Evolutionary conservation across 2,329 filamentous ascomycete species (phyloP).

Genomic region (Pseudogymnoascus sp.): DNA sequence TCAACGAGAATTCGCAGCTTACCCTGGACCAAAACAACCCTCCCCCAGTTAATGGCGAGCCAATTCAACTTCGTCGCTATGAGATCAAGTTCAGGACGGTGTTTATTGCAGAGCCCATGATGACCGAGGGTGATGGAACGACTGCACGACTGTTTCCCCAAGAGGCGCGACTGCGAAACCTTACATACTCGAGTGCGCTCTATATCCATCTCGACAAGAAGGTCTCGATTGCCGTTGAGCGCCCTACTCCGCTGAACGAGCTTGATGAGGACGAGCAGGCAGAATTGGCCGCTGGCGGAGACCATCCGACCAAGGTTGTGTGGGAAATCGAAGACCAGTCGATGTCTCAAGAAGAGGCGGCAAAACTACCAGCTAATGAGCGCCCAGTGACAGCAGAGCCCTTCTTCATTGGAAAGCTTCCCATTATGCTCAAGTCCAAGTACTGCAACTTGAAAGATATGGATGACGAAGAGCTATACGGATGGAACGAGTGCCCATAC

Average conservation of each 20-base stretch:
- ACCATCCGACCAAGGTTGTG: slow-evolving; percentile 48
- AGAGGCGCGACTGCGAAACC: slow-evolving; percentile 88
- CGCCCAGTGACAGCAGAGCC: slow-evolving; percentile 35
- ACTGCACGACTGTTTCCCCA: slow-evolving; percentile 83
- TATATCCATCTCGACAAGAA: slow-evolving; percentile 84
- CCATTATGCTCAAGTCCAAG: slow-evolving; percentile 96
- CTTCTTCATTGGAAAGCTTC: slow-evolving; percentile 91
- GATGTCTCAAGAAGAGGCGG: slow-evolving; percentile 25
- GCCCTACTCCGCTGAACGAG: slow-evolving; percentile 56
- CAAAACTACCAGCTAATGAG: slow-evolving; percentile 21
- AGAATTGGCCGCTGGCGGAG: slow-evolving; percentile 46
- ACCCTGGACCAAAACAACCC: slow-evolving; percentile 91
- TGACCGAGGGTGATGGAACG: slow-evolving; percentile 86
- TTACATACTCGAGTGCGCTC: slow-evolving; percentile 89
- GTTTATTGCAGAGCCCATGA: slow-evolving; percentile 79
- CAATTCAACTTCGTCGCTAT: slow-evolving; percentile 81
- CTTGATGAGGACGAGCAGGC: slow-evolving; percentile 57
- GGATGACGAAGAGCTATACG: slow-evolving; percentile 76
- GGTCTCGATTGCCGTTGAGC: slow-evolving; percentile 74
- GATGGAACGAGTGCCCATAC: slow-evolving; percentile 93
- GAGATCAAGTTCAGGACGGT: slow-evolving; percentile 91
- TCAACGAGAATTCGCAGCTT: slow-evolving; percentile 83
- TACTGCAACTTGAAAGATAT: slow-evolving; percentile 84
- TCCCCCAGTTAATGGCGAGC: slow-evolving; percentile 64
- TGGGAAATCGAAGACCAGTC: slow-evolving; percentile 48